These are phyloP conservation scores for Rhododendron mucronatum DNA, from an alignment of 148 eudicot genomes.

Conservation along the genomic window DNA sequence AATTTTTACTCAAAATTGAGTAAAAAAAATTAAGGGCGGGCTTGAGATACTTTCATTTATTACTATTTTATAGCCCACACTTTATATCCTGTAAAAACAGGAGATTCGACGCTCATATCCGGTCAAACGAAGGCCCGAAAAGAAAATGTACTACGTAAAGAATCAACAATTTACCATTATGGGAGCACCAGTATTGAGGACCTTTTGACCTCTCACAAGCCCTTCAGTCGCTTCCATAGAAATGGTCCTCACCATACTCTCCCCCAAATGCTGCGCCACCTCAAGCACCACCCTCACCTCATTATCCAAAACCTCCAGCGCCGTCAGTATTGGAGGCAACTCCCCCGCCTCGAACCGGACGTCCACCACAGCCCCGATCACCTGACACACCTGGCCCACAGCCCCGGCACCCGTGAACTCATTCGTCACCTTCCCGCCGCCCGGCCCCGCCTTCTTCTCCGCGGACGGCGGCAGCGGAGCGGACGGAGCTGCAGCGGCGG, in stretches of 20 bases:
- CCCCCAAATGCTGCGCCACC: conserved; percentile 79
- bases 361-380: conserved; percentile 74
- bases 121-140: background rate
- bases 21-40: background rate
- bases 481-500: conserved; percentile 14
- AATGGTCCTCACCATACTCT: conserved; percentile 66
- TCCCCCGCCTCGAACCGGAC: conserved; percentile 56
- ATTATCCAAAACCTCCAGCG: conserved; percentile 55
- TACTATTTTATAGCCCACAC: background rate
- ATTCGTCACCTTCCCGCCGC: conserved; percentile 46
- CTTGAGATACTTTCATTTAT: no score
- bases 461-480: background rate
- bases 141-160: background rate
- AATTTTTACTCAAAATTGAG: background rate
- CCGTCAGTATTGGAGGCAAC: conserved; percentile 66
- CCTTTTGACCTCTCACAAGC: conserved; percentile 60
- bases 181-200: conserved; percentile 74
- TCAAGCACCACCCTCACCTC: conserved; percentile 58
- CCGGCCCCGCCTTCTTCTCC: background rate
- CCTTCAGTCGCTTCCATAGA: conserved; percentile 87
- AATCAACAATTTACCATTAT: conserved; percentile 35
- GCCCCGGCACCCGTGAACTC: conserved; percentile 63
- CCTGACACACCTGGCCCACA: conserved; percentile 61
- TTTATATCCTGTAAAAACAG: background rate
- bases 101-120: background rate